Conservation (phyloP, 306 rosid species). For the Fragaria iinumae region DNA sequence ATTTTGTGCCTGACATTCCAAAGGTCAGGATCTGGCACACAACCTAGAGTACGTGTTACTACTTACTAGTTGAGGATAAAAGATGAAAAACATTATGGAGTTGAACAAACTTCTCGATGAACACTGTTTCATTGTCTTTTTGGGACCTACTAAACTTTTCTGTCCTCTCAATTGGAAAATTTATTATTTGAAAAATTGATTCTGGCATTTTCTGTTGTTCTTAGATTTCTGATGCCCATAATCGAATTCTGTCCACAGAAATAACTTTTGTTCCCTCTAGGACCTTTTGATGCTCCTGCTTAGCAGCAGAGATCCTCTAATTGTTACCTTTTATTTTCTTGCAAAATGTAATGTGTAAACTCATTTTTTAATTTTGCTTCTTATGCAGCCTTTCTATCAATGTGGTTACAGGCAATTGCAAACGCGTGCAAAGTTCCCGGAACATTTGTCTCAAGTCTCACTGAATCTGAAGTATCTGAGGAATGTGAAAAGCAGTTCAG, state of each 20-base stretch:
- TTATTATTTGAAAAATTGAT: background rate
- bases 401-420: conserved; percentile 75
- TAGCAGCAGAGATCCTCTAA: background rate
- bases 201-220: background rate
- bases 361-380: conserved; percentile 22
- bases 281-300: background rate
- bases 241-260: background rate
- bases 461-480: conserved; percentile 60
- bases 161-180: background rate
- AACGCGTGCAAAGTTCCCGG: conserved; percentile 76
- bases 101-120: background rate
- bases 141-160: background rate
- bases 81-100: background rate
- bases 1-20: background rate
- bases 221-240: background rate
- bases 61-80: background rate
- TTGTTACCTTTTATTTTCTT: background rate
- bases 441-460: conserved; percentile 48
- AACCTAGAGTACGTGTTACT: background rate
- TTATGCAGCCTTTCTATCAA: conserved; percentile 35
- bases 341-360: background rate
- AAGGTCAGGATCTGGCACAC: background rate
- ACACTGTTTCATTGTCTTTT: background rate
- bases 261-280: background rate
- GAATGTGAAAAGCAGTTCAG: conserved; percentile 56